These are phyloP conservation scores for Aschersonia sp. DNA, from an alignment of 2,329 filamentous ascomycete species.

Conservation along the genomic window DNA sequence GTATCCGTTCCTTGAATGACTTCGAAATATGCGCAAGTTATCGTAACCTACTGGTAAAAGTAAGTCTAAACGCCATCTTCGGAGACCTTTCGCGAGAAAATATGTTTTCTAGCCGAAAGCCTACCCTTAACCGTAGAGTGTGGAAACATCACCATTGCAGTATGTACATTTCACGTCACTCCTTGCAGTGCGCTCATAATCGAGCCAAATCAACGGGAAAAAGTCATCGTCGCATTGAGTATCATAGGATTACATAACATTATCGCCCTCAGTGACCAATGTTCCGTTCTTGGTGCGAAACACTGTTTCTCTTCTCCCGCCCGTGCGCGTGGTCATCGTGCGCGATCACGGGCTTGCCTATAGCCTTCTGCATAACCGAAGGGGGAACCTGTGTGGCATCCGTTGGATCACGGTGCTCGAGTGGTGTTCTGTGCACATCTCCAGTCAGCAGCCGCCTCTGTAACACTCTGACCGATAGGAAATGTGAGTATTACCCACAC, in stretches of 20 bases:
- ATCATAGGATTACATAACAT: background rate
- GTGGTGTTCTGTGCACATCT: background rate
- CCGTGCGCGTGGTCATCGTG: slow-evolving; percentile 29
- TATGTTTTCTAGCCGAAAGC: too few relatives aligned
- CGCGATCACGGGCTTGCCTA: slow-evolving; percentile 29
- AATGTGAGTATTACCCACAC: slow-evolving; percentile 9
- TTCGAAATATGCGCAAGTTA: too few relatives aligned
- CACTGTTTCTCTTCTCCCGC: slow-evolving; percentile 30
- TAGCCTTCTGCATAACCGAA: slow-evolving; percentile 31
- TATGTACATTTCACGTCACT: background rate
- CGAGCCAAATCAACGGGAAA: background rate
- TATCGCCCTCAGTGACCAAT: background rate
- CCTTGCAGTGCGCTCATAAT: background rate
- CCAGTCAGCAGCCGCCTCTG: background rate
- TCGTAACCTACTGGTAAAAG: too few relatives aligned
- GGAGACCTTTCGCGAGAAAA: too few relatives aligned
- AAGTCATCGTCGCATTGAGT: background rate
- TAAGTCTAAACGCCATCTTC: too few relatives aligned
- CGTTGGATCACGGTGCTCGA: slow-evolving; percentile 27
- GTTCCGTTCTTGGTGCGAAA: slow-evolving; percentile 13
- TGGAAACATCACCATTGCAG: background rate
- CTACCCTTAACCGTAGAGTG: too few relatives aligned
- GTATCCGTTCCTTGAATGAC: too few relatives aligned
- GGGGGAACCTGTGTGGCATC: slow-evolving; percentile 44
- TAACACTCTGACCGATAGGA: background rate